These are phyloP conservation scores for Entrophospora sp. DNA, from an alignment of 192 early-diverging fungal genomes.

Conservation along the genomic window DNA sequence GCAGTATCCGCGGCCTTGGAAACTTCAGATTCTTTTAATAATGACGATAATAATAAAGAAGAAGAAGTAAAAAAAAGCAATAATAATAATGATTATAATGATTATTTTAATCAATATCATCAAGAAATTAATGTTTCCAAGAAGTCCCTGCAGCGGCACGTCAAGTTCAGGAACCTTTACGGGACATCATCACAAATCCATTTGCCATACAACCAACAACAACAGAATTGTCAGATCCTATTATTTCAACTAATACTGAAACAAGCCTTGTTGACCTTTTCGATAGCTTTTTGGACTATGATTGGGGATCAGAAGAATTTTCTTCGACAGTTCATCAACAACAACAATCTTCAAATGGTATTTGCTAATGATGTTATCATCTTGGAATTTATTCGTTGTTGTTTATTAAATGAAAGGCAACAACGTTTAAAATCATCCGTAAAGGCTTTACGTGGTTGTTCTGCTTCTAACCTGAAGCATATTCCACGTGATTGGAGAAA, in stretches of 20 bases:
- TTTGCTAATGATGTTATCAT: conserved; percentile 19
- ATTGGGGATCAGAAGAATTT: conserved; percentile 26
- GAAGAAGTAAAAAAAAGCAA: not conserved
- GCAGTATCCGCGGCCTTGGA: conserved; percentile 36
- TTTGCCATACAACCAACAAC: no score
- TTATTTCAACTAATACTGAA: conserved; percentile 33
- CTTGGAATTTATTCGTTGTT: conserved; percentile 13
- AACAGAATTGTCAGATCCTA: no score
- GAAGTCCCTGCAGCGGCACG: conserved; percentile 21
- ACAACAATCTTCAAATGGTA: conserved; percentile 17
- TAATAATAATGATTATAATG: not conserved
- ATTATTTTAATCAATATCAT: no score
- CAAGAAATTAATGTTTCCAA: conserved; percentile 5
- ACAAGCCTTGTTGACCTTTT: conserved; percentile 39
- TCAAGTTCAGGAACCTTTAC: conserved; percentile 17
- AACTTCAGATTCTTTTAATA: not conserved
- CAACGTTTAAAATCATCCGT: conserved; percentile 19
- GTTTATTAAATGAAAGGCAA: not conserved
- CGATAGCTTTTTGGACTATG: conserved; percentile 41
- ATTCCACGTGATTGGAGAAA: conserved; percentile 13
- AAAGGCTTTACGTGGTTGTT: conserved; percentile 13
- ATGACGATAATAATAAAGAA: conserved; percentile 4
- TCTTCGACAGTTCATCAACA: not conserved
- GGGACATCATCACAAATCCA: conserved; percentile 16
- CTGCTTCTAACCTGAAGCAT: conserved; percentile 12